Base-by-base conservation (phyloP, 2,329 filamentous ascomycete genomes). In the Beauveria bassiana region DNA sequence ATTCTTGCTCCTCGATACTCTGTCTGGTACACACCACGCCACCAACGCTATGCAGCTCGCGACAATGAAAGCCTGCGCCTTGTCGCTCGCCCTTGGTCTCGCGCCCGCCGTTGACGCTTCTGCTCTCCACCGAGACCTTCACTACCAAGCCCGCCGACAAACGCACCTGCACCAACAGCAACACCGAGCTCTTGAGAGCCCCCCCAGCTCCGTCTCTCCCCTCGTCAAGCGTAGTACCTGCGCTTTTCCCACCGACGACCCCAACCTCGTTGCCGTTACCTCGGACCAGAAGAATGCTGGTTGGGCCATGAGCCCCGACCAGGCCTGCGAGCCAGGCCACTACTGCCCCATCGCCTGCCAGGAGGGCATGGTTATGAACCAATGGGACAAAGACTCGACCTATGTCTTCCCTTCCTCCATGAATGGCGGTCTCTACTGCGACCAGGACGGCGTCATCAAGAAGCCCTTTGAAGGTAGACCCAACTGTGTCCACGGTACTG, bases 331-430 rank as follows among this genome's bases (percentile, higher is more conserved):
- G 62, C 81, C 85, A 5, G 88, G 85, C 62, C 82, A 72, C 66
- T 92, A 88, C 74, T 93, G 90, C 70, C 90, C 90, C 1, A 87
- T 89, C 71, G 89, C 90, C 59, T 93, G 90, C 72, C 87, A 86
- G 63, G 73, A 89, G 0, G 89, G 89, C 63, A 83, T 90, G 77
- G 84, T 93, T 31, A 90, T 89, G 79, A 84, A 86, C 64, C 90
- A 93, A 73, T 93, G 90, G 90, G 85, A 91, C 69, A 86, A 87
- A 0, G 73, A 79, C 62, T 89, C 89, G 4, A 85, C 79, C 6
- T 93, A 91, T 70, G 76, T 73, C 42, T 90, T 87, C 71, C 87
- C 88, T 2, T 73, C 81, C 64, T 92, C 88, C 3, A 91, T 90
- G 85, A 86, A 89, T 65, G 90, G 90, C 66, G 90, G 90, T 60